Percentiles rank a stretch among this genome's conserved stretches.
Evolutionary conservation across 768 basidiomycete genomes (phyloP).

Genomic region (Leucocoprinus leucothites): DNA sequence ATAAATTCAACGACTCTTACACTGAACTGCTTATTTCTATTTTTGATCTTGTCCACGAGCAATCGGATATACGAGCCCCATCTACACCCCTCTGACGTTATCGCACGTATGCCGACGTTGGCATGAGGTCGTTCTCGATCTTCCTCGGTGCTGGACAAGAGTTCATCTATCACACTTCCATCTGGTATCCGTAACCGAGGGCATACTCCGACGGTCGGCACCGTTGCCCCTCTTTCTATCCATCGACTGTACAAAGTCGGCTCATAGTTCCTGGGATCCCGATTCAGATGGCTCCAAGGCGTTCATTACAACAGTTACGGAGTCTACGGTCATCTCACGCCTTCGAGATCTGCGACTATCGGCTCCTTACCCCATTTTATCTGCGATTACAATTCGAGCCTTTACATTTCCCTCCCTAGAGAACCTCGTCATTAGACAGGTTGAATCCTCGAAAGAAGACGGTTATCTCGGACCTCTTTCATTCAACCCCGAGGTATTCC

Average conservation of each 20-base stretch:
- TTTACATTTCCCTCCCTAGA: background rate
- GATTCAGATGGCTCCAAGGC: background rate
- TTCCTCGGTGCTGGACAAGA: constrained; percentile 6
- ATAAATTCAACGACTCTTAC: background rate
- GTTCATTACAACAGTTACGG: background rate
- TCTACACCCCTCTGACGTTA: background rate
- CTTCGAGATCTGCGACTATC: constrained; percentile 1
- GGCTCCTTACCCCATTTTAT: background rate
- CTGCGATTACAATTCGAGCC: background rate
- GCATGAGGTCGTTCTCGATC: constrained; percentile 2
- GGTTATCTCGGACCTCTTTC: constrained; percentile 3
- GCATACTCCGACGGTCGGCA: background rate
- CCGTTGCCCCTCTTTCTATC: background rate
- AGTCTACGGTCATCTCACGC: background rate
- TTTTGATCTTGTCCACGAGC: constrained; percentile 5
- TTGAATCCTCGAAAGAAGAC: background rate
- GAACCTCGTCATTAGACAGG: constrained; percentile 6
- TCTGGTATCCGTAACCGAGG: background rate
- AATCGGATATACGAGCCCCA: constrained; percentile 4
- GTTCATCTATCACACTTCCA: constrained; percentile 5
- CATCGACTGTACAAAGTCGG: background rate
- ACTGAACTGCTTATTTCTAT: constrained; percentile 6
- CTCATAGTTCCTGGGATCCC: background rate
- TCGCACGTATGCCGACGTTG: constrained; percentile 7
- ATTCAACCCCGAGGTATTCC: constrained; percentile 4